Base-by-base conservation (phyloP, 108 stramenopile genomes). In the Nitzschia putrida region DNA sequence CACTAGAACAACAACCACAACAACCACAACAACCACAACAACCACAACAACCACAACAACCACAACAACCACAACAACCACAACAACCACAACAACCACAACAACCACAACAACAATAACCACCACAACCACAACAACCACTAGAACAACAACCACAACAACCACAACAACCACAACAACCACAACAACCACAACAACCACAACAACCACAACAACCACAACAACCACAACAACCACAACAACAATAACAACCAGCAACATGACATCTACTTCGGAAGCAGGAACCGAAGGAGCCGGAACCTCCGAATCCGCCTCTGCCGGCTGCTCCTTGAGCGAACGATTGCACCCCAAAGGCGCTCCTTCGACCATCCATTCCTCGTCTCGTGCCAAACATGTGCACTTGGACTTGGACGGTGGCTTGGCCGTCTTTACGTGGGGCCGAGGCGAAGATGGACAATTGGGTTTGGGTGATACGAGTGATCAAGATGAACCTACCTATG, bases 391-490 rank as follows among this genome's bases (percentile, higher is more conserved):
- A 18, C 56, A 44, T 4, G 64, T 22, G 6, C 37, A 38, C 20
- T 40, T 39, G 26, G 64, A 71, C 37, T 40, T 49, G 65, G 81
- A 82, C 25, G 88, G 88, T 54, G 29, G 29, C 29, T 70, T 92
- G 8, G 77, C 81, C 1, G 90, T 94, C 12, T 96, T 93, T 70
- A 83, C 81, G 3, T 96, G 92, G 92, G 95, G 95, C 22, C 77
- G 95, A 22, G 95, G 95, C 2, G 95, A 96, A 72, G 95, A 96
- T 74, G 95, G 95, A 7, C 91, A 92, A 66, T 68, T 92, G 58
- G 91, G 91, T 1, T 73, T 92, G 9, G 92, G 91, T 40, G 83
- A 85, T 44, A 80, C 84, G 22, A 65, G 72, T 51, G 94, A 93
- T 79, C 93, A 95, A 74, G 90, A 92, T 68, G 85, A 86, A 60